Conservation (phyloP, 805 yeast species). For the Monosporozyma unispora region DNA sequence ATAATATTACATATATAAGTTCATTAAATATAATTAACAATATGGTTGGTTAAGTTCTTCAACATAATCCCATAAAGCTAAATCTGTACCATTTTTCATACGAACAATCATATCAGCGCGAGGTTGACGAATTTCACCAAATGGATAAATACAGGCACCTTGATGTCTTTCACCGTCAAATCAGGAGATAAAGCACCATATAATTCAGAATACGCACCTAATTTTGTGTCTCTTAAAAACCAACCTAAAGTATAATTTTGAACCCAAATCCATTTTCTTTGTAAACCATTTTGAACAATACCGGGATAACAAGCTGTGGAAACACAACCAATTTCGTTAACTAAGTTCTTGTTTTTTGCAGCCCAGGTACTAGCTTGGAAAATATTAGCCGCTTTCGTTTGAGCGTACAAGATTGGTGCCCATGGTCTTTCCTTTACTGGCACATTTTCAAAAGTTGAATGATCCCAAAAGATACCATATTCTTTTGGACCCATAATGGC, state of each 20-base stretch:
- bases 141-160: conserved; percentile 32
- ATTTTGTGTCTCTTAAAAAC: conserved; percentile 6
- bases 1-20: too few species aligned
- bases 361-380: conserved; percentile 32
- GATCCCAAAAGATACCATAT: conserved; percentile 29
- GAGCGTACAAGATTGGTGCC: conserved; percentile 26
- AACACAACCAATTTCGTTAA: conserved; percentile 22
- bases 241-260: conserved; percentile 7
- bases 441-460: conserved; percentile 21
- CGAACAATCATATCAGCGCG: conserved; percentile 23
- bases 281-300: conserved; percentile 27
- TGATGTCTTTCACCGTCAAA: conserved; percentile 18
- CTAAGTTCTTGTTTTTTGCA: conserved; percentile 16
- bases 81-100: conserved; percentile 20
- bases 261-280: conserved; percentile 18
- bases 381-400: conserved; percentile 33
- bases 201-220: too few species aligned
- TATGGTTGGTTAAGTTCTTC: conserved; percentile 8
- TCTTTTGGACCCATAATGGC: conserved; percentile 24
- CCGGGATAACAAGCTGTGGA: conserved; percentile 34
- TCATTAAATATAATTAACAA: neutral
- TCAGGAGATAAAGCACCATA: conserved; percentile 34
- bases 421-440: conserved; percentile 15
- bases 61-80: conserved; percentile 22
- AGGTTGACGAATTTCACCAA: conserved; percentile 27